Conservation (phyloP, 176 grass and related monocot species). For the Melocanna baccifera region DNA sequence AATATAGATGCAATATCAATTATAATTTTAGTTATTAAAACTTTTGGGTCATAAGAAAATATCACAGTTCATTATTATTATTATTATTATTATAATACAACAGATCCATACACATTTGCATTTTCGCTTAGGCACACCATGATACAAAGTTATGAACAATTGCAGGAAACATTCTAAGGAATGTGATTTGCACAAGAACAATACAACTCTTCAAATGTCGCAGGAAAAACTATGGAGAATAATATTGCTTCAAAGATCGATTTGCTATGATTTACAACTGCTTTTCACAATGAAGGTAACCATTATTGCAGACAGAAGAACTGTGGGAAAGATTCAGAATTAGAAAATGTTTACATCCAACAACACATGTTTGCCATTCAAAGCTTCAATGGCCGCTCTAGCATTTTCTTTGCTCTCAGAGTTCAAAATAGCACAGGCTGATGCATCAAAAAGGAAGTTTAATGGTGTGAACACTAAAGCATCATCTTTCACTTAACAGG, state of each 20-base stretch:
- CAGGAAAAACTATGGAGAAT: not conserved
- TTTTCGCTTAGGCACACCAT: not conserved
- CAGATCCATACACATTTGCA: not conserved
- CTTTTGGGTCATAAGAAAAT: not conserved
- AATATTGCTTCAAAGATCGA: not conserved
- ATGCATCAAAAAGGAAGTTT: conserved; percentile 12
- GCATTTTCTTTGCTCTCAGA: conserved; percentile 55
- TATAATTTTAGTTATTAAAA: not conserved
- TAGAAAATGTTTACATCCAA: not conserved
- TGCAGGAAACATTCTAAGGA: not conserved
- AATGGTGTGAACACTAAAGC: not conserved
- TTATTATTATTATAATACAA: not conserved
- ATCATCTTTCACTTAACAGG: not conserved
- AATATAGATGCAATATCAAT: not conserved
- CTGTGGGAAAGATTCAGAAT: not conserved
- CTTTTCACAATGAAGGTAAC: not conserved
- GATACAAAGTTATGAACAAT: not conserved
- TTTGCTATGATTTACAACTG: not conserved
- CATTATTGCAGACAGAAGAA: not conserved
- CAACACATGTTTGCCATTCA: not conserved
- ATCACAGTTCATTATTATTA: not conserved
- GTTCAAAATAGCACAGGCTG: conserved; percentile 56
- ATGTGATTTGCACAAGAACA: not conserved
- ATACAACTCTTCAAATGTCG: not conserved
- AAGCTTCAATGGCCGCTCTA: conserved; percentile 43